A percentile compares a stretch with the other conserved stretches of the same genome.
phyloP scores from a whole-genome alignment of 768 basidiomycete species.

The Solioccasus polychromus region DNA sequence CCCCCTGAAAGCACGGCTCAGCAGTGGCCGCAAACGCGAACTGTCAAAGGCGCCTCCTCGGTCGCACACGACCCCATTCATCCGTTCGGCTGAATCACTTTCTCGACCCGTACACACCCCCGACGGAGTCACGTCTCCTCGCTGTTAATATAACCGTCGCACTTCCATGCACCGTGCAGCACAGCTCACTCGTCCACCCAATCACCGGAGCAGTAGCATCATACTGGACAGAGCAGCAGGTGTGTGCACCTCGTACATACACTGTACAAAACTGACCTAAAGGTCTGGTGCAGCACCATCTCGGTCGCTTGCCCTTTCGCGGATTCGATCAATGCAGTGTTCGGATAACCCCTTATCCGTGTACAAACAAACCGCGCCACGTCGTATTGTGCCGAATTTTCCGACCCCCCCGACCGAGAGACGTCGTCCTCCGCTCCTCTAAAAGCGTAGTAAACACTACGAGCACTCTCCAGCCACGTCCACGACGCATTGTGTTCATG shows the following conservation, averaged over 20 bases:
- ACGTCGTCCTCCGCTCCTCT: constrained; percentile 2
- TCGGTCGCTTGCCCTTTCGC: constrained; percentile 6
- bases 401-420: constrained; percentile 1
- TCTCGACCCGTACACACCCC: not conserved
- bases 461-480: constrained; percentile 17
- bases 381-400: constrained; percentile 10
- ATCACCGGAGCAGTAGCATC: constrained; percentile 19
- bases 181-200: constrained; percentile 18
- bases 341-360: constrained; percentile 27
- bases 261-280: not conserved
- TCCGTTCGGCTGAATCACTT: constrained; percentile 1
- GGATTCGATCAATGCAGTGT: constrained; percentile 23
- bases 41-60: not conserved
- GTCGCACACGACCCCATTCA: not conserved
- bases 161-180: constrained; percentile 13
- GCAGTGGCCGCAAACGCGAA: constrained; percentile 1
- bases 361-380: constrained; percentile 31
- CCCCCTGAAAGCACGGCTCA: constrained; percentile 4
- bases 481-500: constrained; percentile 25
- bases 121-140: constrained; percentile 2
- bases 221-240: constrained; percentile 1
- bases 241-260: constrained; percentile 11
- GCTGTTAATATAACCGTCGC: constrained; percentile 23
- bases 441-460: constrained; percentile 14
- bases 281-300: constrained; percentile 1